These are phyloP conservation scores for Paxillus ammoniavirescens DNA, from an alignment of 768 basidiomycete genomes.

Conservation along the genomic window DNA sequence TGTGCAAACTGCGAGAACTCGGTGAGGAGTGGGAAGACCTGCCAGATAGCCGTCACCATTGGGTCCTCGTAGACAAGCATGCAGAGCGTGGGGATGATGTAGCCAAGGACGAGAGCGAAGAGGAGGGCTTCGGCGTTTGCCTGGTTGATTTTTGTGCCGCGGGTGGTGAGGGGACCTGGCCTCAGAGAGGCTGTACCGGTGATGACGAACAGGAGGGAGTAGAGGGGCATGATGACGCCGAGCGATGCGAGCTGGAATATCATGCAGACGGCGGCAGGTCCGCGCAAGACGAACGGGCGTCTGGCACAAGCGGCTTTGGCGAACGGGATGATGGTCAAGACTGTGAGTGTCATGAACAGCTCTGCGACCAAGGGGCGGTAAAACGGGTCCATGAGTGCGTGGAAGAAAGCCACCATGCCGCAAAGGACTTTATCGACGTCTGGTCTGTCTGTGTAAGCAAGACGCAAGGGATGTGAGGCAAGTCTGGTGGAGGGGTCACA, in stretches of 20 bases:
- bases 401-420: constrained; percentile 46
- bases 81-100: constrained; percentile 43
- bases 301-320: constrained; percentile 44
- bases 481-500: constrained; percentile 28
- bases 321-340: constrained; percentile 36
- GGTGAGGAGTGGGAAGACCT: constrained; percentile 48
- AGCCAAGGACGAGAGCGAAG: constrained; percentile 48
- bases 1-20: constrained; percentile 41
- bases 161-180: constrained; percentile 16
- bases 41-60: constrained; percentile 51
- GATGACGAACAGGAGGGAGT: constrained; percentile 46
- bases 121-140: constrained; percentile 50
- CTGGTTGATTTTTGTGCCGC: constrained; percentile 33
- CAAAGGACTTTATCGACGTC: constrained; percentile 42
- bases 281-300: constrained; percentile 35
- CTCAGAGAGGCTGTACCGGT: constrained; percentile 28
- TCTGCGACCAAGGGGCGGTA: constrained; percentile 17
- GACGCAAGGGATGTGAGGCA: constrained; percentile 29
- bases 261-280: constrained; percentile 42
- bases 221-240: constrained; percentile 45
- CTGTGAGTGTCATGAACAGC: constrained; percentile 9
- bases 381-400: constrained; percentile 21
- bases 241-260: constrained; percentile 42
- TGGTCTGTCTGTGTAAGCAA: constrained; percentile 40
- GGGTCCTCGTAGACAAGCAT: constrained; percentile 45